phyloP scores from a whole-genome alignment of 192 early-diverging fungal species.

The Dissophora ornata region DNA sequence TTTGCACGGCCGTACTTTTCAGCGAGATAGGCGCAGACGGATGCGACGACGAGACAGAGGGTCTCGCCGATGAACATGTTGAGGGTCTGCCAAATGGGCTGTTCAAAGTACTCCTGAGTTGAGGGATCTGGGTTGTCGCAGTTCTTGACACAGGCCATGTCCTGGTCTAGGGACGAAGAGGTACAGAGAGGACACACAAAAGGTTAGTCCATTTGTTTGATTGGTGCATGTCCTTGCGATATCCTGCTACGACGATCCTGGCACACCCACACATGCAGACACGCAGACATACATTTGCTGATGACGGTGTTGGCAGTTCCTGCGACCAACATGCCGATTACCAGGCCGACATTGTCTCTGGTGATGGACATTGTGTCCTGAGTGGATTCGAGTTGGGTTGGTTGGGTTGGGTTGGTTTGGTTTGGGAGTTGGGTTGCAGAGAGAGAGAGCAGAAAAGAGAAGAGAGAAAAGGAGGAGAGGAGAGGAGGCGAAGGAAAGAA shows the following conservation, averaged over 20 bases:
- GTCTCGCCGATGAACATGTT: conserved; percentile 98
- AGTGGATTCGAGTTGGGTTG: background rate
- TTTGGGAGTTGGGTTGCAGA: background rate
- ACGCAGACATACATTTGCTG: conserved; percentile 27
- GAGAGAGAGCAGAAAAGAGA: background rate
- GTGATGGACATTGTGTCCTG: conserved; percentile 48
- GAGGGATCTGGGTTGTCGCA: conserved; percentile 81
- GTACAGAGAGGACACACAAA: background rate
- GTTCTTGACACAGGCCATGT: conserved; percentile 91
- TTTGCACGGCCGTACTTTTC: conserved; percentile 35
- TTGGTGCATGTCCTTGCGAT: too few species aligned
- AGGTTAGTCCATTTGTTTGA: too few species aligned
- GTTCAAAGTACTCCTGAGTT: conserved; percentile 86
- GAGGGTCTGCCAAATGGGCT: conserved; percentile 97
- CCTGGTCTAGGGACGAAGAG: conserved; percentile 68
- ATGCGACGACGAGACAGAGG: conserved; percentile 79
- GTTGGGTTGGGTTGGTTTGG: background rate
- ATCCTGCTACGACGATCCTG: background rate
- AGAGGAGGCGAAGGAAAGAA: background rate
- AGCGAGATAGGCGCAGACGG: conserved; percentile 52
- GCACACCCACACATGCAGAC: too few species aligned
- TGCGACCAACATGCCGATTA: conserved; percentile 79
- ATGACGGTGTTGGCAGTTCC: conserved; percentile 66
- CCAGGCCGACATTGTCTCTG: conserved; percentile 57
- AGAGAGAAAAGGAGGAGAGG: background rate